Base-by-base conservation (phyloP, 1,139 yeast genomes). In the Wickerhamomyces sp. region DNA sequence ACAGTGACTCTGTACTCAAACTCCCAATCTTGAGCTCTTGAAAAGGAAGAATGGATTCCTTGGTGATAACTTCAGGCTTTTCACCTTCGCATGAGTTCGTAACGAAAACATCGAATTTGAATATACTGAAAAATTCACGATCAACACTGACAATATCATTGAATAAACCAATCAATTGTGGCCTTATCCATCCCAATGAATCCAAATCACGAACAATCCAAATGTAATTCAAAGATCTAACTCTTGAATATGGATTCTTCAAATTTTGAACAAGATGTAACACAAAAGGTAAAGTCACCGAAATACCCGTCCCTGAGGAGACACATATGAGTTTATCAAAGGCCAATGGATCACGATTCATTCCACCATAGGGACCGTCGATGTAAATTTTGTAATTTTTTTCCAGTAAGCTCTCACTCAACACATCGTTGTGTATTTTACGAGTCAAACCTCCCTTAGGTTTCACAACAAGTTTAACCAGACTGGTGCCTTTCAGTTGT, bases 321-420 rank as follows among this genome's bases (percentile, higher is more conserved):
- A 72, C 27, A 16, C 75, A 51, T 5, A 63, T 51, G 2, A 72
- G 62, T 31, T 68, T 64, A 36, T 74, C 75, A 51, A 78, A 78
- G 2, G 75, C 54, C 24, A 62, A 51, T 8, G 64, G 55, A 42
- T 74, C 73, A 46, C 85, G 62, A 12, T 64, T 53, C 31, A 72
- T 50, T 0, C 84, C 84, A 9, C 85, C 85, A 44, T 76, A 78
- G 3, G 85, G 81, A 3, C 85, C 85, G 51, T 78, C 85, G 31
- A 78, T 52, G 40, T 57, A 64, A 1, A 74, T 74, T 25, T 46
- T 44, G 11, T 51, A 32, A 1, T 50, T 43, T 12, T 44, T 40
- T 9, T 24, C 26, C 4, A 18, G 4, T 8, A 47, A 47, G 2
- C 47, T 41, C 16, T 47, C 44, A 11, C 39, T 30, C 5, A 44